Base-by-base conservation (phyloP, 441 rosid genomes). In the Populus hybrid region DNA sequence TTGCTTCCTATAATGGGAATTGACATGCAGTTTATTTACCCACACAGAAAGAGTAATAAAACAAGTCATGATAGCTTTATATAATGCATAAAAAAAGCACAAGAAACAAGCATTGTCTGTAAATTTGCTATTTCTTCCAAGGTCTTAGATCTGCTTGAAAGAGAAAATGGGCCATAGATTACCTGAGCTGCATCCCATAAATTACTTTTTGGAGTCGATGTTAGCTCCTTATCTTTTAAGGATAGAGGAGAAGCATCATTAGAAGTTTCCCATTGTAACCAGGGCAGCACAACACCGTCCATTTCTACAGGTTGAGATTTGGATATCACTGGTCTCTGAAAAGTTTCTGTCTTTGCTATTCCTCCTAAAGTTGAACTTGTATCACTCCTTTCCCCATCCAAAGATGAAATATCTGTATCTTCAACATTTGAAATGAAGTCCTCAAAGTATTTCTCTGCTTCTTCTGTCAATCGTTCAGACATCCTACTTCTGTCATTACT, bases 251-350 rank as follows among this genome's bases (percentile, higher is more conserved):
- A 89, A 79, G 85, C 71, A 68, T 92, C 93, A 28, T 87, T 87
- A 77, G 92, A 86, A 78, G 94, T 88, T 78, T 96, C 99, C 99
- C 98, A 96, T 73, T 91, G 88, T 84, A 96, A 84, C 98, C 99
- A 96, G 30, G 98, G 99, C 70, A 96, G 84, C 42, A 82, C 87
- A 59, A 94, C 89, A 40, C 99, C 99, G 11, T 96, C 99, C 95
- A 91, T 91, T 80, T 96, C 93, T 28, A 81, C 87, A 69, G 94
- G 87, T 59, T 53, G 72, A 42, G 88, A 81, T 70, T 77, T 85
- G 53, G 80, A 71, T 24, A 81, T 28, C 20, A 83, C 76, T 6
- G 91, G 78, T 72, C 85, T 87, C 35, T 85, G 89, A 75, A 81
- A 84, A 82, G 74, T 82, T 74, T 84, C 87, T 8, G 83, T 73